A percentile compares a stretch with the other conserved stretches of the same genome.
Evolutionary conservation across 176 grass and related monocot genomes (phyloP).

Genomic region (Echinochloa phyllopogon): DNA sequence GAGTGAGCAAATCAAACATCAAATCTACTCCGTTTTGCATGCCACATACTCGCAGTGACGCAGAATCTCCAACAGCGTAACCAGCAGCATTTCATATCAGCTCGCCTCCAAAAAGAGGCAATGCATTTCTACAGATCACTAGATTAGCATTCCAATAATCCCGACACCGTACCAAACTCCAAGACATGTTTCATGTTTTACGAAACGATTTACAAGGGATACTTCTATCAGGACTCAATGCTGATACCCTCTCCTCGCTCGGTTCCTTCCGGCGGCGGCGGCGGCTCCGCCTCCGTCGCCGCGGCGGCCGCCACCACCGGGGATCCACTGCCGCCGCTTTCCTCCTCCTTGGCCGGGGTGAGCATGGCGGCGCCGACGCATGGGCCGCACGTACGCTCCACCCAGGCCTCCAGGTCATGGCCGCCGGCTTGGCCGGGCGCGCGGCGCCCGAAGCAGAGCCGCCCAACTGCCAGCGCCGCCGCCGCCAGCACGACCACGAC

Average conservation of each 20-base stretch:
- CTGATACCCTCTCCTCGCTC: not conserved
- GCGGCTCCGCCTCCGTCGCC: constrained; percentile 19
- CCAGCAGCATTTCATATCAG: not conserved
- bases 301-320: not conserved
- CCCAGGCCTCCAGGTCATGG: constrained; percentile 62
- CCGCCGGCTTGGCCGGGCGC: constrained; percentile 38
- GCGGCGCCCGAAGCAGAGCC: constrained; percentile 65
- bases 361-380: constrained; percentile 53
- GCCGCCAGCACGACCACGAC: constrained; percentile 65
- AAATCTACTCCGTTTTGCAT: constrained; percentile 35
- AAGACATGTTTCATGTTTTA: not conserved
- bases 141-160: constrained; percentile 6
- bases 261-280: not conserved
- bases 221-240: not conserved
- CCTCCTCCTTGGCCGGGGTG: constrained; percentile 5
- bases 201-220: not conserved
- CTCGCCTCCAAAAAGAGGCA: not conserved
- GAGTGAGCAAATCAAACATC: constrained; percentile 7
- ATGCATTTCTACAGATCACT: not conserved
- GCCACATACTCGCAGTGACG: not conserved
- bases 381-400: constrained; percentile 63
- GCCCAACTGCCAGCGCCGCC: constrained; percentile 56
- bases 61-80: not conserved
- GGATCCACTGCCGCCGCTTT: too few relatives aligned
- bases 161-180: not conserved